phyloP scores from a whole-genome alignment of 169 alveolate genomes.

The Blepharisma undulans region DNA sequence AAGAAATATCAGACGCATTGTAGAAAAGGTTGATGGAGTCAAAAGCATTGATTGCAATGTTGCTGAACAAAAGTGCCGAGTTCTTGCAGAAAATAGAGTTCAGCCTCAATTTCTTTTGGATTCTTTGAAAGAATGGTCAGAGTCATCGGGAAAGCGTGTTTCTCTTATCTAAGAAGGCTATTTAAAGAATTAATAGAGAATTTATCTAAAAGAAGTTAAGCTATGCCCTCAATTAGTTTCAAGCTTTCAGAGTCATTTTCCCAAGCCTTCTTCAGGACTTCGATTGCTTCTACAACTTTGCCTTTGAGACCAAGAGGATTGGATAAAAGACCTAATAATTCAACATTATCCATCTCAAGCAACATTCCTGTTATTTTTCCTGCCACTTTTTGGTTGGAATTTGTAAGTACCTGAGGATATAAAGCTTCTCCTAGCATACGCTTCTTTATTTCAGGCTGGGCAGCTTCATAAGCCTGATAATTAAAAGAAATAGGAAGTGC shows the following conservation, averaged over 20 bases:
- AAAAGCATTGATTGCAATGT: neutral
- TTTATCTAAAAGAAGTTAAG: neutral
- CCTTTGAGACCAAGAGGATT: neutral
- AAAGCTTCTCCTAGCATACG: constrained; percentile 20
- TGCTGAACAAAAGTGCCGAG: neutral
- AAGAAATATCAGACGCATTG: neutral
- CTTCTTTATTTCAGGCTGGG: neutral
- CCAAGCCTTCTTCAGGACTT: constrained; percentile 18
- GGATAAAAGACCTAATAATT: neutral
- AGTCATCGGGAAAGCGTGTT: neutral
- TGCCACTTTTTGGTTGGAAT: constrained; percentile 1
- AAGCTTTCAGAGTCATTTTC: neutral
- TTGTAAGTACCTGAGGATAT: neutral
- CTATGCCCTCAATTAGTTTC: neutral
- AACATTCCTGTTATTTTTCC: constrained; percentile 31
- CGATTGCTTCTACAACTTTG: constrained; percentile 7
- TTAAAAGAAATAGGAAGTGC: neutral
- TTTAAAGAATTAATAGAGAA: neutral
- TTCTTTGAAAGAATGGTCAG: neutral
- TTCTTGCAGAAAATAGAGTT: neutral
- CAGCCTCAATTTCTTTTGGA: neutral
- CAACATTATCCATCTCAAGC: constrained; percentile 2
- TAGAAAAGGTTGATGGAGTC: neutral
- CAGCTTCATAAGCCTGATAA: neutral
- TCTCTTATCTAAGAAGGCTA: neutral